Conservation (phyloP, 1,284 basidiomycete genomes). For the Vanrija humicola region DNA sequence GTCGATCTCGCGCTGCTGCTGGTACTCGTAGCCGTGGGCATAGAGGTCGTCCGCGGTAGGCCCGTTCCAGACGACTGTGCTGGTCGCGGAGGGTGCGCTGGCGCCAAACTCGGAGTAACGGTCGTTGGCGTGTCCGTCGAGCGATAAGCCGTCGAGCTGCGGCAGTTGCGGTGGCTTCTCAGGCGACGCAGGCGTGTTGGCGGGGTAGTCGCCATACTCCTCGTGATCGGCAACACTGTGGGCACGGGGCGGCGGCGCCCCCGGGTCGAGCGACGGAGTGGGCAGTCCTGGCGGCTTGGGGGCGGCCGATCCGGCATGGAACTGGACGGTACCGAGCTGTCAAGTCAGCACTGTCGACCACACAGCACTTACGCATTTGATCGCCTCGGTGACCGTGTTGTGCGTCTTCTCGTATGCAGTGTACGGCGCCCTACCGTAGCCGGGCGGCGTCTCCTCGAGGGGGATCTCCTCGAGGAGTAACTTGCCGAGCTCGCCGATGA, state of each 20-base stretch:
- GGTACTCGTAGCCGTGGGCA: conserved; percentile 37
- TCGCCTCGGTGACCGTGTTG: conserved; percentile 61
- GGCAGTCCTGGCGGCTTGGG: conserved; percentile 43
- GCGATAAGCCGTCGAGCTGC: not conserved
- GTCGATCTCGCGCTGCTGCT: conserved; percentile 40
- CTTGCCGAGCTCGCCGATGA: conserved; percentile 77
- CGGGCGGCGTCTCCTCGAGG: conserved; percentile 72
- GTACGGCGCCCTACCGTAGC: conserved; percentile 71
- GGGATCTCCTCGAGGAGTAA: conserved; percentile 76
- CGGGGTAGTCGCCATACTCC: conserved; percentile 36
- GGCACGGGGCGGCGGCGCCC: not conserved
- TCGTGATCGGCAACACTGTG: conserved; percentile 33
- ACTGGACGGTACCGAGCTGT: conserved; percentile 41
- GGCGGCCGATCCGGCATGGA: conserved; percentile 30
- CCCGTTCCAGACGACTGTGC: conserved; percentile 27
- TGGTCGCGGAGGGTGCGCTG: not conserved
- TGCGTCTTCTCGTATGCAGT: conserved; percentile 59
- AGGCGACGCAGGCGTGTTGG: conserved; percentile 21
- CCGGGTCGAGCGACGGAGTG: conserved; percentile 10
- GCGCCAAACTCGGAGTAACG: conserved; percentile 34
- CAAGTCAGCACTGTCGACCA: not conserved
- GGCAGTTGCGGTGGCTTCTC: conserved; percentile 6
- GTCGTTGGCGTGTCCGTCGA: conserved; percentile 1
- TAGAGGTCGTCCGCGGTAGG: conserved; percentile 7
- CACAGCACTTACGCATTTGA: conserved; percentile 49